phyloP scores from a whole-genome alignment of 2,329 filamentous ascomycete species.

The Pseudonectria foliicola region DNA sequence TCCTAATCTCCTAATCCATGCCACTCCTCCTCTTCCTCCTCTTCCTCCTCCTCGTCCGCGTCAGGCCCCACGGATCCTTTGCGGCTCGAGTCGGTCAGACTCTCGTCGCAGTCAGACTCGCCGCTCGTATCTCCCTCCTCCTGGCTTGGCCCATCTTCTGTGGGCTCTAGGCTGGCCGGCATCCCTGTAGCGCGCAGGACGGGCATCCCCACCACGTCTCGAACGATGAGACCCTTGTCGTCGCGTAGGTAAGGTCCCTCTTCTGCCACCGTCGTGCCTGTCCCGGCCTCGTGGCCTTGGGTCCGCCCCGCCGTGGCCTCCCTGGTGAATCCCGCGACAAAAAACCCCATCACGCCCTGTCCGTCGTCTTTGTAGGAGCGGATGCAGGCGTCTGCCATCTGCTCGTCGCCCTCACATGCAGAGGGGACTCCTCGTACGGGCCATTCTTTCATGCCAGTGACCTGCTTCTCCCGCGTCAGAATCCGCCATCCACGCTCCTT shows the following conservation, averaged over 20 bases:
- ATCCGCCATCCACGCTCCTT: slow-evolving; percentile 67
- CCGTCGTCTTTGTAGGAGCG: slow-evolving; percentile 74
- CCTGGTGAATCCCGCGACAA: slow-evolving; percentile 75
- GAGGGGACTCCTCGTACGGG: slow-evolving; percentile 52
- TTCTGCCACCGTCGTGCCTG: slow-evolving; percentile 2
- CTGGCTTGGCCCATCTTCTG: slow-evolving; percentile 9
- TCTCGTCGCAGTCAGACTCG: slow-evolving; percentile 6
- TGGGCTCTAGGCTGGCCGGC: slow-evolving; percentile 18
- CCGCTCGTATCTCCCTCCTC: slow-evolving; percentile 16
- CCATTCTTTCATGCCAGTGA: slow-evolving; percentile 71
- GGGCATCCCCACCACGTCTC: slow-evolving; percentile 33
- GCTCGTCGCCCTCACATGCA: slow-evolving; percentile 40
- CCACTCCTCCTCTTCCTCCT: slow-evolving; percentile 23
- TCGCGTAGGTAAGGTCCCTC: slow-evolving; percentile 49
- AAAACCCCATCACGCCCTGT: slow-evolving; percentile 89
- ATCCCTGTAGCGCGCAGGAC: slow-evolving; percentile 29
- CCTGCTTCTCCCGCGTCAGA: slow-evolving; percentile 64
- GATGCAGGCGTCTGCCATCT: slow-evolving; percentile 67
- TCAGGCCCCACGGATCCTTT: slow-evolving; percentile 12
- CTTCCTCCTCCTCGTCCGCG: slow-evolving; percentile 14
- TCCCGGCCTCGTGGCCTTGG: slow-evolving; percentile 9
- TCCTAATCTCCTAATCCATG: slow-evolving; percentile 17
- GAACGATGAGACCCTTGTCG: slow-evolving; percentile 44
- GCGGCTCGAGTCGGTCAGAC: slow-evolving; percentile 4
- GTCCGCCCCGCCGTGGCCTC: no score